Percentiles rank a stretch among this genome's conserved stretches.
phyloP scores from a whole-genome alignment of 2,329 filamentous ascomycete genomes.

The Botrytis pseudocinerea region DNA sequence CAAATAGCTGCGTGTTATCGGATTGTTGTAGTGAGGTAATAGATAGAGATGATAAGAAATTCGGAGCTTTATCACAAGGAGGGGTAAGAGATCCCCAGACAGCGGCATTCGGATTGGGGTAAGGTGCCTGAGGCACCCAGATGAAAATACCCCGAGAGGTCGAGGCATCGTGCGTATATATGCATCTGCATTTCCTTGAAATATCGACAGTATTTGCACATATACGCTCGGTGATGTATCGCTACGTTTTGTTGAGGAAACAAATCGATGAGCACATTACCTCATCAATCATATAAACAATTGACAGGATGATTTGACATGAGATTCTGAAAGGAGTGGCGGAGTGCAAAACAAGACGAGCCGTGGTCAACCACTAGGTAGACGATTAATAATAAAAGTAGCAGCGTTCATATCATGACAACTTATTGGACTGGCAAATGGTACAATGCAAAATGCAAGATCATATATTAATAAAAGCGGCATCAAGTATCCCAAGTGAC shows the following conservation, averaged over 20 bases:
- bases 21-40: conserved; percentile 20
- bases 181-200: conserved; percentile 1
- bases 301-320: neutral
- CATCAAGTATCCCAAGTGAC: neutral
- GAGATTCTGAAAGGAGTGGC: neutral
- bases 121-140: neutral
- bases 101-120: neutral
- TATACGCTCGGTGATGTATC: neutral
- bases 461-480: neutral
- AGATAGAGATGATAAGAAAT: conserved; percentile 22
- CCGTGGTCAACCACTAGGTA: neutral
- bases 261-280: neutral
- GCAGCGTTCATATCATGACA: neutral
- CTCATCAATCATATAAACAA: neutral
- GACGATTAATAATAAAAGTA: neutral
- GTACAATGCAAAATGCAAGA: neutral
- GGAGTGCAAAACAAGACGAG: neutral
- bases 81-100: neutral
- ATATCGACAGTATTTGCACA: neutral
- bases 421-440: neutral
- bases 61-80: conserved; percentile 23
- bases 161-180: neutral
- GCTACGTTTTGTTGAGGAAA: neutral
- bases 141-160: neutral
- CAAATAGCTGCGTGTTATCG: neutral